phyloP scores from a whole-genome alignment of 2,329 filamentous ascomycete species.

The Dryadomyces sulphureus region DNA sequence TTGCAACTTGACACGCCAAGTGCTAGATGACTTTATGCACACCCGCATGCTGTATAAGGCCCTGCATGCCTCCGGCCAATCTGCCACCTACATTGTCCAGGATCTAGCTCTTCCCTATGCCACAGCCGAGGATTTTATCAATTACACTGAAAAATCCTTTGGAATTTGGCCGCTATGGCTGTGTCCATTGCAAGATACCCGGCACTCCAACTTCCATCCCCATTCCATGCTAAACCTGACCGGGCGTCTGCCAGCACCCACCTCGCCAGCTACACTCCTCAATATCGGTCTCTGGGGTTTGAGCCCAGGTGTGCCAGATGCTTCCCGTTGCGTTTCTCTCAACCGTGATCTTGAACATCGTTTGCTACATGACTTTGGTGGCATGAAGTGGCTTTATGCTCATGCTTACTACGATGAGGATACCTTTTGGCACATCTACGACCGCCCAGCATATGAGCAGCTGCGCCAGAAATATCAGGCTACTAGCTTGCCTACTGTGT shows the following conservation, averaged over 20 bases:
- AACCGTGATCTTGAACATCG: conserved; percentile 61
- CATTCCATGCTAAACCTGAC: conserved; percentile 13
- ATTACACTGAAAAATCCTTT: conserved; percentile 35
- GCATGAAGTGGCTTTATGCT: conserved; percentile 79
- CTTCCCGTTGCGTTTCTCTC: conserved; percentile 44
- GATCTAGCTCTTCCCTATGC: conserved; percentile 46
- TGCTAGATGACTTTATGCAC: conserved; percentile 58
- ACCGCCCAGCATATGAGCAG: conserved; percentile 37
- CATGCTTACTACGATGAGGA: conserved; percentile 68
- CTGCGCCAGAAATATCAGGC: conserved; percentile 50
- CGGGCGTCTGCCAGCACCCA: neutral
- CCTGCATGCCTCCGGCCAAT: conserved; percentile 51
- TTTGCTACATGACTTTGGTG: conserved; percentile 47
- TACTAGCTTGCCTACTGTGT: conserved; percentile 47
- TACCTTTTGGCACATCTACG: conserved; percentile 55
- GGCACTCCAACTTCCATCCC: conserved; percentile 39
- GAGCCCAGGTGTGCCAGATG: conserved; percentile 41
- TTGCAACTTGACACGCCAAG: conserved; percentile 48
- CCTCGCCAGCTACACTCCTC: conserved; percentile 30
- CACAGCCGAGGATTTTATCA: conserved; percentile 35
- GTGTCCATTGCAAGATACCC: conserved; percentile 33
- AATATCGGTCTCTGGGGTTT: conserved; percentile 69
- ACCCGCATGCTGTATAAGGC: conserved; percentile 63
- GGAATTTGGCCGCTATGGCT: conserved; percentile 47
- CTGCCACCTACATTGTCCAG: conserved; percentile 51